phyloP scores from a whole-genome alignment of 75 land plant genomes.

The Chamaecyparis obtusa region DNA sequence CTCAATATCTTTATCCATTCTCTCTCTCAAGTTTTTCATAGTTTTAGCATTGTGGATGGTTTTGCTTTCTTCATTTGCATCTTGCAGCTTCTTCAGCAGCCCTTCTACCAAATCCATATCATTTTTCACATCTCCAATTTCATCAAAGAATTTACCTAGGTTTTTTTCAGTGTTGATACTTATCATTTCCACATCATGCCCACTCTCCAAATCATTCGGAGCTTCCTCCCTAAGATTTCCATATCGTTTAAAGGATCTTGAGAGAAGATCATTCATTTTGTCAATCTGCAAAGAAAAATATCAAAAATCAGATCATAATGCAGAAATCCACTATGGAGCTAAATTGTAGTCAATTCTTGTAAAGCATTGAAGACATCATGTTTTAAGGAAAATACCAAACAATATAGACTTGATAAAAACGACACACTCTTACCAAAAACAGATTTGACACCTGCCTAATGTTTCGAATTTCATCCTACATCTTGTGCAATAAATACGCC shows the following conservation, averaged over 20 bases:
- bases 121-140: conserved; percentile 61
- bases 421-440: neutral
- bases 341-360: neutral
- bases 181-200: conserved; percentile 22
- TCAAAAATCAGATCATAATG: neutral
- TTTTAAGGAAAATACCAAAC: neutral
- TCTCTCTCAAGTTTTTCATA: conserved; percentile 49
- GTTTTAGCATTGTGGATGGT: conserved; percentile 60
- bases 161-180: conserved; percentile 26
- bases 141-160: conserved; percentile 72
- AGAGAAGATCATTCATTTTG: conserved; percentile 72
- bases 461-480: neutral
- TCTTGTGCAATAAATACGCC: neutral
- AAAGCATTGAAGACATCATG: neutral
- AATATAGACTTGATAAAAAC: neutral
- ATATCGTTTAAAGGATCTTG: conserved; percentile 59
- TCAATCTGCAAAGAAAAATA: neutral
- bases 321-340: neutral
- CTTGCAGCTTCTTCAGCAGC: conserved; percentile 47
- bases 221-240: conserved; percentile 69
- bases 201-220: conserved; percentile 31
- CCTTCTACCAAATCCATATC: conserved; percentile 65
- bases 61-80: conserved; percentile 62
- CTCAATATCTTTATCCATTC: conserved; percentile 58
- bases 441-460: neutral